Evolutionary conservation across 148 eudicot genomes (phyloP).

Genomic region (Mesembryanthemum crystallinum): DNA sequence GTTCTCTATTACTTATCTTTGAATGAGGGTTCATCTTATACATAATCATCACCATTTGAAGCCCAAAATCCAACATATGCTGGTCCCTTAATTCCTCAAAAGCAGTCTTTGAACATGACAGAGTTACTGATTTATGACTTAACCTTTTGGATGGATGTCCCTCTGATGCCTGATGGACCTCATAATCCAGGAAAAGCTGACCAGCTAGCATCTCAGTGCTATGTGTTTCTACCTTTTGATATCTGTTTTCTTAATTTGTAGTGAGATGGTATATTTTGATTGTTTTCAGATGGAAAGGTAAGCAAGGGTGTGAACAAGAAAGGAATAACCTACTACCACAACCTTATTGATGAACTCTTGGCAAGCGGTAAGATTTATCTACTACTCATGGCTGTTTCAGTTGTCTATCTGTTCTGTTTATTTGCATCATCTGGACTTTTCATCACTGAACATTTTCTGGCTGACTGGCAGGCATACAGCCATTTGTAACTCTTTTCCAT

Average conservation of each 20-base stretch:
- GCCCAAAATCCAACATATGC: neutral
- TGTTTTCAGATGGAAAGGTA: conserved; percentile 44
- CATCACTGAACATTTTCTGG: neutral
- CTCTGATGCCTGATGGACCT: neutral
- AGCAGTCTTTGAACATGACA: neutral
- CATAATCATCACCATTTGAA: neutral
- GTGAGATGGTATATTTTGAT: neutral
- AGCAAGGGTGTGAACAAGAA: conserved; percentile 45
- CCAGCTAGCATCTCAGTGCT: neutral
- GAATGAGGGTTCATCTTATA: neutral
- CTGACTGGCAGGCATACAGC: conserved; percentile 44
- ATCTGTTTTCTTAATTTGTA: neutral
- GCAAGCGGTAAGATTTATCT: conserved; percentile 34
- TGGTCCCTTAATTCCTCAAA: neutral
- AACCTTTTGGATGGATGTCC: neutral
- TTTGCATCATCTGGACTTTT: neutral
- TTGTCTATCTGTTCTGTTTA: neutral
- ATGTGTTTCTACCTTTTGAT: neutral
- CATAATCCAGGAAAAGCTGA: neutral
- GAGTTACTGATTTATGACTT: neutral
- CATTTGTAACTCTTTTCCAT: conserved; percentile 47
- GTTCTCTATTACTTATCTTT: no score
- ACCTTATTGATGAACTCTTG: conserved; percentile 47
- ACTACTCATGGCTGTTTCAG: neutral
- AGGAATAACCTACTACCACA: conserved; percentile 56